phyloP scores from a whole-genome alignment of 371 early-diverging fungal species.

The Mortierella polycephala region DNA sequence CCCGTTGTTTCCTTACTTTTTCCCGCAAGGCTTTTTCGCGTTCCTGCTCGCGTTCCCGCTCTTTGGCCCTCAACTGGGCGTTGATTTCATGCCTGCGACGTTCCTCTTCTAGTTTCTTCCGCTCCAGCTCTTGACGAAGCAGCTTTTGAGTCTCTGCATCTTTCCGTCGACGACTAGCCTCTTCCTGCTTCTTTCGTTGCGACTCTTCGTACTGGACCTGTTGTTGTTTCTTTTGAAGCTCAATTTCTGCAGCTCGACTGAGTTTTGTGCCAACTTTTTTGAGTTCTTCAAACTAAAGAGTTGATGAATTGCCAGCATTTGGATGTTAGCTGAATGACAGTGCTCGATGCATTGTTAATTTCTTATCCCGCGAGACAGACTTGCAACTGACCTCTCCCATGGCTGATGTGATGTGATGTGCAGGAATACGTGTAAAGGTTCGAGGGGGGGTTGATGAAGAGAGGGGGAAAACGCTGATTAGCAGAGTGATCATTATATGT shows the following conservation, averaged over 20 bases:
- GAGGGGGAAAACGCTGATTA: too few relatives aligned
- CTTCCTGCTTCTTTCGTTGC: conserved; percentile 45
- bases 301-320: neutral
- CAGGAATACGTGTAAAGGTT: too few relatives aligned
- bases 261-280: conserved; percentile 43
- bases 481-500: too few relatives aligned
- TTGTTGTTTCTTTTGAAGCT: conserved; percentile 45
- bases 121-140: conserved; percentile 29
- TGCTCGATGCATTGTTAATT: neutral
- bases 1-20: conserved; percentile 24
- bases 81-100: conserved; percentile 27
- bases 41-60: conserved; percentile 35
- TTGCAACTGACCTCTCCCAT: too few relatives aligned
- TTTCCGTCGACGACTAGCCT: conserved; percentile 26
- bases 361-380: too few relatives aligned
- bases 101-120: conserved; percentile 40
- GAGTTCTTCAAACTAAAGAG: conserved; percentile 47
- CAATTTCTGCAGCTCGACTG: conserved; percentile 36
- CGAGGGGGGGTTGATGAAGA: too few relatives aligned
- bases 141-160: conserved; percentile 34
- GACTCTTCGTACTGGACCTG: conserved; percentile 34
- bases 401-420: too few relatives aligned
- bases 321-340: neutral
- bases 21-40: conserved; percentile 24
- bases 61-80: conserved; percentile 37